Base-by-base conservation (phyloP, 345 rosid genomes). In the Rhodamnia rubescens region DNA sequence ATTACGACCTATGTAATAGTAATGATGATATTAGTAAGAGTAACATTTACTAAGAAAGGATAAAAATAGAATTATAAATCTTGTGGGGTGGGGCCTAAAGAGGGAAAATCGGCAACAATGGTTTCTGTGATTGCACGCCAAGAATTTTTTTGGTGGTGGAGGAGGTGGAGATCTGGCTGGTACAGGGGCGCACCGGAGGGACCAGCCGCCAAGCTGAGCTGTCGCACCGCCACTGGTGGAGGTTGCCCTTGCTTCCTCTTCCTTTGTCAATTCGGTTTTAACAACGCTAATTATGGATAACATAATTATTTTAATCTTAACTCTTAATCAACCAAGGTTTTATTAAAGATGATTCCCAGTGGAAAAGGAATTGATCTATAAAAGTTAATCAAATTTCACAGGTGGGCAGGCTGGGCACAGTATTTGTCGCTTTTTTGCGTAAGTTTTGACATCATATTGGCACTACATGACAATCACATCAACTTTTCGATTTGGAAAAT, bases 121-220 rank as follows among this genome's bases (percentile, higher is more conserved):
- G 47, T 69, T 69, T 69, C 84, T 82, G 84, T 2, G 84, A 82
- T 82, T 82, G 58, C 84, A 82, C 84, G 84, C 84, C 84, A 82
- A 82, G 84, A 69, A 18, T 69, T 47, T 24, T 15, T 42, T 44
- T 4, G 40, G 40, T 29, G 75, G 75, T 11, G 5, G 59, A 4
- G 47, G 78, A 2, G 69, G 64, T 64, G 78, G 47, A 69, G 78
- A 69, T 69, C 78, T 32, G 78, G 78, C 32, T 32, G 2, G 78
- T 69, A 69, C 78, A 47, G 11, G 2, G 26, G 22, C 47, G 47
- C 47, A 69, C 47, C 47, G 0, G 78, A 4, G 47, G 78, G 47
- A 8, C 78, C 78, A 5, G 78, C 78, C 78, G 10, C 78, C 78
- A 18, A 47, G 47, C 47, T 36, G 78, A 69, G 78, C 78, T 69